A percentile compares a stretch with the other conserved stretches of the same genome.
phyloP scores from a whole-genome alignment of 1,284 basidiomycete genomes.

The Ganoderma lingzhi region DNA sequence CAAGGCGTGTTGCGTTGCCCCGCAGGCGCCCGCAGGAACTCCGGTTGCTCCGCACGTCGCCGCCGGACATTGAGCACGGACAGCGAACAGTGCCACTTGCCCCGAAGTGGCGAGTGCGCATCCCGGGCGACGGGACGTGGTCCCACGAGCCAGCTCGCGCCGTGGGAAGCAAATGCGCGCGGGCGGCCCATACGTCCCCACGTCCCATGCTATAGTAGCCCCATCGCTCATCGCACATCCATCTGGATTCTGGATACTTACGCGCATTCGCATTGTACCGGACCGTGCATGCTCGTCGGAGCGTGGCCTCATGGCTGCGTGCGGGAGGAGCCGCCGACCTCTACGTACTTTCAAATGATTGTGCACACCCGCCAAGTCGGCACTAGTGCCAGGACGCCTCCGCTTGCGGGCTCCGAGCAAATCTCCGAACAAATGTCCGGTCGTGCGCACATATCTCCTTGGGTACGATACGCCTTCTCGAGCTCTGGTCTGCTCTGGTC shows the following conservation, averaged over 20 bases:
- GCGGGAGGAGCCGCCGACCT: not conserved
- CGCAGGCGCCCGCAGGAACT: not conserved
- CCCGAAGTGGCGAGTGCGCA: slow-evolving; percentile 13
- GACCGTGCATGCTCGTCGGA: not conserved
- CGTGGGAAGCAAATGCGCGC: slow-evolving; percentile 7
- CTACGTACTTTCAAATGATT: not conserved
- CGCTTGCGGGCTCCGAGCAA: not conserved
- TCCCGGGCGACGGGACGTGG: slow-evolving; percentile 3
- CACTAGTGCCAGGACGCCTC: not conserved
- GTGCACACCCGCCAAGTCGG: not conserved
- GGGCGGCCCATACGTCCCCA: not conserved
- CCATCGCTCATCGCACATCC: not conserved
- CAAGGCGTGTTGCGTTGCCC: not conserved
- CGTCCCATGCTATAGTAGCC: not conserved
- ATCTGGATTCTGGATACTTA: not conserved
- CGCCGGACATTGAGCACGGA: not conserved
- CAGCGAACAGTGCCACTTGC: not conserved
- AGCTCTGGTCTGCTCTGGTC: not conserved
- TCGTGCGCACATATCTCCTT: not conserved
- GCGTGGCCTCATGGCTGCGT: not conserved
- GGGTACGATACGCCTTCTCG: not conserved
- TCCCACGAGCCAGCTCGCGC: slow-evolving; percentile 7
- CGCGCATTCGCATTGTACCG: not conserved
- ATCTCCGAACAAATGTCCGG: not conserved
- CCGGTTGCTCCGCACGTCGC: not conserved